These are phyloP conservation scores for Neurospora sp. DNA, from an alignment of 495 filamentous ascomycete genomes.

Conservation along the genomic window DNA sequence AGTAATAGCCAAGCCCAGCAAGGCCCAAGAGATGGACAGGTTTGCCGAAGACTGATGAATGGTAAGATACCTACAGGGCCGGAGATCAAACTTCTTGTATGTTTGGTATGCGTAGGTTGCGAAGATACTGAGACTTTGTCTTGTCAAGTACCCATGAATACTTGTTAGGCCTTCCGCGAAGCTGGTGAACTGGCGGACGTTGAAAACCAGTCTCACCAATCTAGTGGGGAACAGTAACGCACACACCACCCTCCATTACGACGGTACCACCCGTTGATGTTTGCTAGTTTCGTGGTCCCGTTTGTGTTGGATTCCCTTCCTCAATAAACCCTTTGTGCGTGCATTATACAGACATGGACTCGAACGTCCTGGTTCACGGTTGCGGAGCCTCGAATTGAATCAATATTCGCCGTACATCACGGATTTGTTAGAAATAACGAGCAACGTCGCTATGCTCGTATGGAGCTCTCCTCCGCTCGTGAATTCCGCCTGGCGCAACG, in stretches of 20 bases:
- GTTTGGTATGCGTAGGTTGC: neutral
- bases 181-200: neutral
- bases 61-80: neutral
- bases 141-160: neutral
- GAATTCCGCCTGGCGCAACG: constrained; percentile 5
- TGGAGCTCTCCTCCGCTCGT: neutral
- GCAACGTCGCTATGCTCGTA: constrained; percentile 11
- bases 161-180: neutral
- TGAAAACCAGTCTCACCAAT: neutral
- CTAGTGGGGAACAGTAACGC: neutral
- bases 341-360: constrained; percentile 6
- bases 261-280: neutral
- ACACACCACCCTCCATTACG: neutral
- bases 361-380: constrained; percentile 10
- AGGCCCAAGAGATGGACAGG: neutral
- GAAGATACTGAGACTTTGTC: neutral
- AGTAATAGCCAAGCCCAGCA: constrained; percentile 5
- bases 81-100: neutral
- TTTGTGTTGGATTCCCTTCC: constrained; percentile 4
- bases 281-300: constrained; percentile 9
- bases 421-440: constrained; percentile 9
- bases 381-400: constrained; percentile 17
- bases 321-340: neutral
- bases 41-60: neutral
- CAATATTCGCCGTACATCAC: constrained; percentile 14